Base-by-base conservation (phyloP, 257 asterid genomes). In the Ballota nigra region DNA sequence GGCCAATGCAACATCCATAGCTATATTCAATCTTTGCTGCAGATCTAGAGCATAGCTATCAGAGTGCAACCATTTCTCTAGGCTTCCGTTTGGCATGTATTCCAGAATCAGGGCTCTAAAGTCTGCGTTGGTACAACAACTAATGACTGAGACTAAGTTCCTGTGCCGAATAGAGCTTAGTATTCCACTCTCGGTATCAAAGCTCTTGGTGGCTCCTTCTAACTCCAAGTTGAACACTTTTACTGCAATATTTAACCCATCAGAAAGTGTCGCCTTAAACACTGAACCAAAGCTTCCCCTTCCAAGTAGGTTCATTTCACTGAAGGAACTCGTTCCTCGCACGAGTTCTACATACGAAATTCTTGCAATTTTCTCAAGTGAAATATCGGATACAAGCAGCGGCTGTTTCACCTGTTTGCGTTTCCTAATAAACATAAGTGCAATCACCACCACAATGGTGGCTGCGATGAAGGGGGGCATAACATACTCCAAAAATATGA, bases 271-370 rank as follows among this genome's bases (percentile, higher is more conserved):
- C 38, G 20, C 41, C 3, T 58, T 58, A n/a, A 58, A 58, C 2
- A 26, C 23, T 0, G 64, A 26, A 26, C 64, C 64, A 58, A 24
- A 58, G 16, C 41, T 13, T 28, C 64, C 64, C 0, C 64, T 58
- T 58, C 64, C 64, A 15, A 58, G 64, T 4, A 58, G 40, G 40
- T 58, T 58, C 11, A 2, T 26, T 15, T 58, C 22, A 15, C 64
- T 26, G 16, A 26, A 58, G 13, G 13, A 26, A 28, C 34, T 13
- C 0, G 83, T 71, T 10, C 76, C 81, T 41, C 16, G 78, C 23
- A 3, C 7, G 8, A 81, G 78, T 49, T 78, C 83, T 2, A 8
- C 13, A 22, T 78, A 73, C 0, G 86, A 79, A 41, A 63, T 64
- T 66, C 72, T 58, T 52, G 26, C 13, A 33, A 43, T 9, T 68